A percentile compares a stretch with the other conserved stretches of the same genome.
Conservation (phyloP, 768 basidiomycete species). For the Auricularia cornea region DNA sequence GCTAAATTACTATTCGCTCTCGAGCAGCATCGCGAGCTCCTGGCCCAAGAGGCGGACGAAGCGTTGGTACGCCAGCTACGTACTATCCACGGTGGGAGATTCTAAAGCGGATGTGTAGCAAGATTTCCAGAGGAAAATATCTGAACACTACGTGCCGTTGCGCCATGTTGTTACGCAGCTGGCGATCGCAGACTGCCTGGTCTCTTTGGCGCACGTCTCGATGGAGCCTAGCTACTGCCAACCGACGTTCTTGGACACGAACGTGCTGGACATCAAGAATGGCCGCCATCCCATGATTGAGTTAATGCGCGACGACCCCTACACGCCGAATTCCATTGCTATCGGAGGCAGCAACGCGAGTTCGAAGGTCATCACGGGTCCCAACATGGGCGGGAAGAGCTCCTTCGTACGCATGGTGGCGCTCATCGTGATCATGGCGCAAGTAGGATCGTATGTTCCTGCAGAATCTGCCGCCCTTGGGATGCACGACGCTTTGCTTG, state of each 20-base stretch:
- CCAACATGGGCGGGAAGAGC: conserved; percentile 87
- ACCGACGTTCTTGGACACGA: conserved; percentile 59
- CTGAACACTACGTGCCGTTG: conserved; percentile 61
- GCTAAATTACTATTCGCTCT: conserved; percentile 56
- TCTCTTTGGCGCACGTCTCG: conserved; percentile 76
- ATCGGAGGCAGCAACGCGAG: conserved; percentile 49
- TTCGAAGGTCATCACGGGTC: conserved; percentile 72
- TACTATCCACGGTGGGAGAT: not conserved
- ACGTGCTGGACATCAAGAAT: conserved; percentile 62
- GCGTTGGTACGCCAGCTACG: conserved; percentile 38
- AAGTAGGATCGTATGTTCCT: conserved; percentile 92
- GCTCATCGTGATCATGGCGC: conserved; percentile 61
- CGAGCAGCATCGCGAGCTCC: conserved; percentile 64
- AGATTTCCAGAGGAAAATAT: conserved; percentile 62
- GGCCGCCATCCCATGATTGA: conserved; percentile 95
- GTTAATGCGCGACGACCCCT: conserved; percentile 64
- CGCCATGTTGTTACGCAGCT: conserved; percentile 73
- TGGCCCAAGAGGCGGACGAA: conserved; percentile 53
- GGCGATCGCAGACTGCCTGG: conserved; percentile 77
- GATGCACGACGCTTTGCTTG: conserved; percentile 77
- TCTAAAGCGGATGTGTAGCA: not conserved
- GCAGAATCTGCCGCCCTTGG: conserved; percentile 64
- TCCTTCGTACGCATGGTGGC: conserved; percentile 74
- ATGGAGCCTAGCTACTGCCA: conserved; percentile 67
- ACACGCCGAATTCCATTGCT: conserved; percentile 71